Evolutionary conservation across 768 basidiomycete species (phyloP).

Genomic region (Leucocoprinus birnbaumii): DNA sequence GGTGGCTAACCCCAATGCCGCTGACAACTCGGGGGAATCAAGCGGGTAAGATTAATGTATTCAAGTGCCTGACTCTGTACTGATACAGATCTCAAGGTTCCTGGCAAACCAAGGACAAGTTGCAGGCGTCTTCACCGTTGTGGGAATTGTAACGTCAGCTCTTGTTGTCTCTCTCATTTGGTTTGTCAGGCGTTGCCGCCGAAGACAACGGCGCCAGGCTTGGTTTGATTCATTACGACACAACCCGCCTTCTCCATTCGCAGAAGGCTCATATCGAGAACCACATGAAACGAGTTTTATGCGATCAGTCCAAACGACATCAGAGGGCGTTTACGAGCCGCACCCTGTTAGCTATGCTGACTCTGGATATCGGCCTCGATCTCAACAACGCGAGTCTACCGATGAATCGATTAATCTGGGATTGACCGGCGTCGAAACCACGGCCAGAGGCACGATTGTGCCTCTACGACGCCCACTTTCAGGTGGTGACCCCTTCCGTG

Average conservation of each 20-base stretch:
- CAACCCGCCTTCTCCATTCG: slow-evolving; percentile 24
- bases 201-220: slow-evolving; percentile 29
- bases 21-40: not conserved
- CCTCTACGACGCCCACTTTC: slow-evolving; percentile 9
- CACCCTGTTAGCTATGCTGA: slow-evolving; percentile 2
- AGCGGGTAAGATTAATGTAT: not conserved
- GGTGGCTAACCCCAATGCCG: slow-evolving; percentile 42
- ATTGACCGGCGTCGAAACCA: slow-evolving; percentile 1
- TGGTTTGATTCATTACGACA: slow-evolving; percentile 36
- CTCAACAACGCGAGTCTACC: not conserved
- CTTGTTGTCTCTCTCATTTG: slow-evolving; percentile 43
- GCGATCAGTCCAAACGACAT: slow-evolving; percentile 31
- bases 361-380: slow-evolving; percentile 2
- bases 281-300: slow-evolving; percentile 8
- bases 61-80: not conserved
- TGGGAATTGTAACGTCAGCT: slow-evolving; percentile 53
- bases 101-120: slow-evolving; percentile 67
- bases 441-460: not conserved
- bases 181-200: slow-evolving; percentile 39
- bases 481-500: slow-evolving; percentile 32
- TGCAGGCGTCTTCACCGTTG: slow-evolving; percentile 69
- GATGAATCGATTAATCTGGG: slow-evolving; percentile 1
- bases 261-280: not conserved
- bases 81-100: slow-evolving; percentile 38
- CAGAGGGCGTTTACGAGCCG: slow-evolving; percentile 13